These are phyloP conservation scores for Ogataea dorogensis DNA, from an alignment of 805 yeast species.

Conservation along the genomic window DNA sequence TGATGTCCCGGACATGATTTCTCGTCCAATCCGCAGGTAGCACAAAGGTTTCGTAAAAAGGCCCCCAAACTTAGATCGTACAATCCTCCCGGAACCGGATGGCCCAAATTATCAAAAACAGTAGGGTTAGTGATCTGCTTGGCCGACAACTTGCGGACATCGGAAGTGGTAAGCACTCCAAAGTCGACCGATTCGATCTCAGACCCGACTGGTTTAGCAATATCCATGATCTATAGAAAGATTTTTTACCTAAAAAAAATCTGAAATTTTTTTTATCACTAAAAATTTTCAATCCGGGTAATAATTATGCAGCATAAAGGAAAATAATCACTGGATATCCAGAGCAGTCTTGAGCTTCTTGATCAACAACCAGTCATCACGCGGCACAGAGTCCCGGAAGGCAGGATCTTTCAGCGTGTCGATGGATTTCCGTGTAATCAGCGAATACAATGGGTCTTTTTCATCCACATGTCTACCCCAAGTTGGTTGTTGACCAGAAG, in stretches of 20 bases:
- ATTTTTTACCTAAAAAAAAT: constrained; percentile 9
- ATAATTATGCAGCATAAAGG: constrained; percentile 5
- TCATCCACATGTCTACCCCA: constrained; percentile 99
- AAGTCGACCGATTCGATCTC: constrained; percentile 92
- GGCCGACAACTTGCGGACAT: constrained; percentile 83
- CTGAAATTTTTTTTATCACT: constrained; percentile 10
- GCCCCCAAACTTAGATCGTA: constrained; percentile 97
- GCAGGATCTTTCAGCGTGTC: constrained; percentile 99
- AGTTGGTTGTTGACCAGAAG: constrained; percentile 88
- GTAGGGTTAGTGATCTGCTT: constrained; percentile 94
- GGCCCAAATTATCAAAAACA: constrained; percentile 94
- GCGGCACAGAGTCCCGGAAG: constrained; percentile 88
- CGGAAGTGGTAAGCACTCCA: constrained; percentile 76
- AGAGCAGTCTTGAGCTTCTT: constrained; percentile 85
- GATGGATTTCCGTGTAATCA: constrained; percentile 83
- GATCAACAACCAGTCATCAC: constrained; percentile 94
- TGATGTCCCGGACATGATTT: constrained; percentile 96
- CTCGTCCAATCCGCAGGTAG: constrained; percentile 95
- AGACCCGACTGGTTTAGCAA: constrained; percentile 94
- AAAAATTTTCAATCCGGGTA: constrained; percentile 13
- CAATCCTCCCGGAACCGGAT: constrained; percentile 90
- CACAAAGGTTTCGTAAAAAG: constrained; percentile 80
- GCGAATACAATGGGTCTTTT: constrained; percentile 84
- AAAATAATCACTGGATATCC: constrained; percentile 59
- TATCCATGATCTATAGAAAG: constrained; percentile 63